A percentile compares a stretch with the other conserved stretches of the same genome.
Conservation (phyloP, 2,329 filamentous ascomycete genomes). For the Fusarium ambrosium region DNA sequence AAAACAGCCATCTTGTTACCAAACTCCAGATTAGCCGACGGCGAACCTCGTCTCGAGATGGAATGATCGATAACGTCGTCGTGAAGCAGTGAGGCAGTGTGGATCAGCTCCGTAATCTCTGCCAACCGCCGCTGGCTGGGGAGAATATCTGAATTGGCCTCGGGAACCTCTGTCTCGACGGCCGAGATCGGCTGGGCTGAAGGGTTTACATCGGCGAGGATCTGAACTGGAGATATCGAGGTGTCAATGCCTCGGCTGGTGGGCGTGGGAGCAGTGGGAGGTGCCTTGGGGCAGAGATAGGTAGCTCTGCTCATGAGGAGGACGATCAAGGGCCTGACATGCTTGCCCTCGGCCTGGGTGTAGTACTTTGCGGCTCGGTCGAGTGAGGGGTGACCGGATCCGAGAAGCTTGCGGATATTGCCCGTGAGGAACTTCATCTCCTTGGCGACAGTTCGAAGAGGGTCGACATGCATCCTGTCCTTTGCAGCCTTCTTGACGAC, state of each 20-base stretch:
- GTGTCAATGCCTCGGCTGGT: slow-evolving; percentile 64
- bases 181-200: slow-evolving; percentile 62
- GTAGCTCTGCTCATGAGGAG: slow-evolving; percentile 97
- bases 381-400: slow-evolving; percentile 92
- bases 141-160: slow-evolving; percentile 76
- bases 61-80: slow-evolving; percentile 99
- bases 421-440: slow-evolving; percentile 97
- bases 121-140: slow-evolving; percentile 93
- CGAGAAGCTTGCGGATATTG: slow-evolving; percentile 92
- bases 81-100: slow-evolving; percentile 95
- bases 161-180: slow-evolving; percentile 53
- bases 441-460: slow-evolving; percentile 89
- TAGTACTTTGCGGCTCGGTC: slow-evolving; percentile 99
- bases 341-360: slow-evolving; percentile 95
- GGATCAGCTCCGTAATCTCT: slow-evolving; percentile 97
- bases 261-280: slow-evolving; percentile 55
- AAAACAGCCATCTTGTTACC: slow-evolving; percentile 99
- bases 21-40: slow-evolving; percentile 93
- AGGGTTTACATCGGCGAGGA: slow-evolving; percentile 87
- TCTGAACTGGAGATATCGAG: slow-evolving; percentile 66
- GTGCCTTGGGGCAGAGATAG: slow-evolving; percentile 76
- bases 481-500: slow-evolving; percentile 73
- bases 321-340: slow-evolving; percentile 93
- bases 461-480: slow-evolving; percentile 82
- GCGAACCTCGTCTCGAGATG: slow-evolving; percentile 82